These are phyloP conservation scores for Talaromyces rugulosus DNA, from an alignment of 2,329 filamentous ascomycete genomes.

Conservation along the genomic window DNA sequence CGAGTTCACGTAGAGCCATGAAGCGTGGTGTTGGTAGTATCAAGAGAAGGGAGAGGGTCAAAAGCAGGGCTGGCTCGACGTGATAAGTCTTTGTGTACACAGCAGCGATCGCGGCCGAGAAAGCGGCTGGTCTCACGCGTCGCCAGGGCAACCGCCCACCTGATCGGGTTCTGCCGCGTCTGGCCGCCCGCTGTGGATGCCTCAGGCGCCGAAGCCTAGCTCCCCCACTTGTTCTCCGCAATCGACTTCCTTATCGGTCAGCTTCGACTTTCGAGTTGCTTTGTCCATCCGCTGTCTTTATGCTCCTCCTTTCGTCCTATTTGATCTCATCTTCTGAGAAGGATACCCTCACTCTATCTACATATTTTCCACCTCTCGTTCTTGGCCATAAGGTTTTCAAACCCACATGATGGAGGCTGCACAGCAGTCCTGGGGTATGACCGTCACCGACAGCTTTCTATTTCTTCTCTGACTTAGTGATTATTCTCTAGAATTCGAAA, in stretches of 20 bases:
- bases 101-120: neutral
- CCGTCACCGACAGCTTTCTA: neutral
- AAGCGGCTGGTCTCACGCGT: constrained; percentile 19
- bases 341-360: neutral
- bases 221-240: neutral
- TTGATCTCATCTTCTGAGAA: neutral
- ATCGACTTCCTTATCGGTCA: constrained; percentile 1
- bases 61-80: neutral
- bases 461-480: neutral
- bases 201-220: constrained; percentile 3
- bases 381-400: constrained; percentile 1
- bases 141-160: constrained; percentile 32
- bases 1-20: constrained; percentile 6
- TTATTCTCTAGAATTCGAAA: constrained; percentile 70
- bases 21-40: neutral
- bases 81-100: neutral
- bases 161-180: constrained; percentile 24
- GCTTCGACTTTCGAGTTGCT: neutral
- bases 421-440: constrained; percentile 58
- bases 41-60: neutral
- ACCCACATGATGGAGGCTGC: constrained; percentile 49
- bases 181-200: neutral
- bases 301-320: neutral
- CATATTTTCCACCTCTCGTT: neutral
- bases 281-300: neutral